Percentiles rank a stretch among this genome's conserved stretches.
Evolutionary conservation across 148 eudicot genomes (phyloP).

Genomic region (Limonium bicolor): DNA sequence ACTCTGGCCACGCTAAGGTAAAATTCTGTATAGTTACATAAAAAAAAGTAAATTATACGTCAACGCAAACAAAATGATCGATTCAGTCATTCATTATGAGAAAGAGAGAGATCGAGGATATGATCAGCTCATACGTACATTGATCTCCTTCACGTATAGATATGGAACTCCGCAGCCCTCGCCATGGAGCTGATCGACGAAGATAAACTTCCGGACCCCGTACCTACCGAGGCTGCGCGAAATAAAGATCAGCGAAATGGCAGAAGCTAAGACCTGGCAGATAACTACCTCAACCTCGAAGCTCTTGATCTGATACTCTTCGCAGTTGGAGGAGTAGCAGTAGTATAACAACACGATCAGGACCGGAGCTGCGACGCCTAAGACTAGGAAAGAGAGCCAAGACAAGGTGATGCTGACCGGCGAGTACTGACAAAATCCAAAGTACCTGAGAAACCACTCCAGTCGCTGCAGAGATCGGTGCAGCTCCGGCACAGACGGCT

Average conservation of each 20-base stretch:
- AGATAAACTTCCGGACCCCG: conserved; percentile 55
- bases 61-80: too few relatives aligned
- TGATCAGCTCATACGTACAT: conserved; percentile 8
- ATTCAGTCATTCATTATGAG: too few relatives aligned
- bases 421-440: conserved; percentile 43
- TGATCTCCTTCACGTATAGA: conserved; percentile 9
- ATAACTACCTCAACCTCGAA: conserved; percentile 52
- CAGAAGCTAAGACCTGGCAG: conserved; percentile 41
- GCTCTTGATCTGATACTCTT: conserved; percentile 24
- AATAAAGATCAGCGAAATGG: conserved; percentile 41
- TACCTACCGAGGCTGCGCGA: conserved; percentile 52
- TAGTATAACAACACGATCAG: conserved; percentile 18
- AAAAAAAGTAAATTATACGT: too few relatives aligned
- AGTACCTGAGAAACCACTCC: conserved; percentile 24
- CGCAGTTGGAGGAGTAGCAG: conserved; percentile 25
- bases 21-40: too few relatives aligned
- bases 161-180: conserved; percentile 23
- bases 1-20: too few relatives aligned
- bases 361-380: conserved; percentile 42
- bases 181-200: conserved; percentile 48
- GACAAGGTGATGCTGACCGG: conserved; percentile 19
- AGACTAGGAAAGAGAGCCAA: conserved; percentile 23
- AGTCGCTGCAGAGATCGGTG: conserved; percentile 15
- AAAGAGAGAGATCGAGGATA: not conserved
- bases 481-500: conserved; percentile 4